Evolutionary conservation across 495 filamentous ascomycete species (phyloP).

Genomic region (Aspergillus saccharolyticus): DNA sequence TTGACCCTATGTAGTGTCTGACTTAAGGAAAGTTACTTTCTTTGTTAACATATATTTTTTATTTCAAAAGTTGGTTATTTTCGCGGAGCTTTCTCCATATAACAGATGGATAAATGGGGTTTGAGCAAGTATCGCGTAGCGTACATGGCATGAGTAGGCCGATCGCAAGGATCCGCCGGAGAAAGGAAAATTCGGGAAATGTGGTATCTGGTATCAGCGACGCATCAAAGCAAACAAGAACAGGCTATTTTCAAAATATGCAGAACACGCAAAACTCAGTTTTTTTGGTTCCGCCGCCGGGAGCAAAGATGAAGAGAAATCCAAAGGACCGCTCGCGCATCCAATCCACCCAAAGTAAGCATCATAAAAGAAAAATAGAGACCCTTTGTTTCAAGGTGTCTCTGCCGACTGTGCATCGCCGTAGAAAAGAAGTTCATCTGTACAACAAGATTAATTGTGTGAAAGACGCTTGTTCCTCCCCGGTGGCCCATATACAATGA

Average conservation of each 20-base stretch:
- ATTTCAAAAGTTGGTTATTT: background rate
- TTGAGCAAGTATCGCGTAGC: slow-evolving; percentile 13
- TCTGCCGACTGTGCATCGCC: slow-evolving; percentile 16
- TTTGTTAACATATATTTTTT: slow-evolving; percentile 1
- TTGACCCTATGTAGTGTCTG: background rate
- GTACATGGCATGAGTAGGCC: slow-evolving; percentile 17
- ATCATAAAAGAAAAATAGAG: slow-evolving; percentile 15
- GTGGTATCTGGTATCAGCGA: slow-evolving; percentile 38
- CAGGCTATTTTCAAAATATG: slow-evolving; percentile 10
- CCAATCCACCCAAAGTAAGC: slow-evolving; percentile 12
- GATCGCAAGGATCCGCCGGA: slow-evolving; percentile 1
- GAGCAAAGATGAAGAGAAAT: slow-evolving; percentile 5
- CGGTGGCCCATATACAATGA: slow-evolving; percentile 17
- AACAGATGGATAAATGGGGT: background rate
- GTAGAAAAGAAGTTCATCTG: slow-evolving; percentile 28
- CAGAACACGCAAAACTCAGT: slow-evolving; percentile 8
- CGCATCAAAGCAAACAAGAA: slow-evolving; percentile 12
- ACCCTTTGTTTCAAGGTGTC: slow-evolving; percentile 15
- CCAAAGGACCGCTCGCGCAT: slow-evolving; percentile 9
- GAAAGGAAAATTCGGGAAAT: slow-evolving; percentile 16
- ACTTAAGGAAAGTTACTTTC: background rate
- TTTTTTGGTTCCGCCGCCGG: slow-evolving; percentile 11
- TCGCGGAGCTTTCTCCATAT: slow-evolving; percentile 2
- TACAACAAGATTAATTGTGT: slow-evolving; percentile 42
- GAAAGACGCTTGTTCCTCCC: slow-evolving; percentile 15